These are phyloP conservation scores for Barnettozyma sp. DNA, from an alignment of 805 yeast genomes.

Conservation along the genomic window DNA sequence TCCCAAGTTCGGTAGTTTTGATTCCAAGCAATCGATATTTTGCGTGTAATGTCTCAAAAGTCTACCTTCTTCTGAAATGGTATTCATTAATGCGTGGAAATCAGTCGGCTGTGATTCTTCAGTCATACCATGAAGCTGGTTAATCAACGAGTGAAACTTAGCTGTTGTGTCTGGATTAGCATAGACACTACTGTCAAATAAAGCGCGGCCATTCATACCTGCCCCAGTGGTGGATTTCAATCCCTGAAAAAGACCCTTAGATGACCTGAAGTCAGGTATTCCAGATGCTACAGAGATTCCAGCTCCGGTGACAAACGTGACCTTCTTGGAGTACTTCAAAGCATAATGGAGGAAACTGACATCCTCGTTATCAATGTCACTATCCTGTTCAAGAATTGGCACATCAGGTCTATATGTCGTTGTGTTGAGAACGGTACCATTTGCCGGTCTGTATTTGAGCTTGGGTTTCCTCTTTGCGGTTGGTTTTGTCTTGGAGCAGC, in stretches of 20 bases:
- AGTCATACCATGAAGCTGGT: conserved; percentile 50
- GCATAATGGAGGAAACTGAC: conserved; percentile 47
- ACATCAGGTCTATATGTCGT: conserved; percentile 19
- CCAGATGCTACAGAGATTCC: conserved; percentile 90
- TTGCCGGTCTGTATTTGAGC: conserved; percentile 38
- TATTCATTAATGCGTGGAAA: conserved; percentile 61
- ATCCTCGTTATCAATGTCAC: conserved; percentile 31
- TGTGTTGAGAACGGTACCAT: conserved; percentile 38
- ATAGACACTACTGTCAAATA: conserved; percentile 77
- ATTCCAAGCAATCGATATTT: conserved; percentile 78
- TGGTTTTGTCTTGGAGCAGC: conserved; percentile 1
- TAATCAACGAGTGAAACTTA: conserved; percentile 70
- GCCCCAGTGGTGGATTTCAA: conserved; percentile 34
- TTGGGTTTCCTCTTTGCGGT: conserved; percentile 35
- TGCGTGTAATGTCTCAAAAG: conserved; percentile 76
- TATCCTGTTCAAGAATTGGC: conserved; percentile 29
- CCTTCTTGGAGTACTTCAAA: conserved; percentile 45
- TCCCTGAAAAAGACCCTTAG: conserved; percentile 66
- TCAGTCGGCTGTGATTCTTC: conserved; percentile 57
- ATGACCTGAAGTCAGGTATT: conserved; percentile 85
- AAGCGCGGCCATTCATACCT: conserved; percentile 48
- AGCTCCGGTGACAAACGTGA: conserved; percentile 77
- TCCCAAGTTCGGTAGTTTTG: conserved; percentile 41
- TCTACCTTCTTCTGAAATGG: conserved; percentile 54
- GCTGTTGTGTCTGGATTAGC: conserved; percentile 52